Evolutionary conservation across 1,284 basidiomycete genomes (phyloP).

Genomic region (Ganoderma lucidum): DNA sequence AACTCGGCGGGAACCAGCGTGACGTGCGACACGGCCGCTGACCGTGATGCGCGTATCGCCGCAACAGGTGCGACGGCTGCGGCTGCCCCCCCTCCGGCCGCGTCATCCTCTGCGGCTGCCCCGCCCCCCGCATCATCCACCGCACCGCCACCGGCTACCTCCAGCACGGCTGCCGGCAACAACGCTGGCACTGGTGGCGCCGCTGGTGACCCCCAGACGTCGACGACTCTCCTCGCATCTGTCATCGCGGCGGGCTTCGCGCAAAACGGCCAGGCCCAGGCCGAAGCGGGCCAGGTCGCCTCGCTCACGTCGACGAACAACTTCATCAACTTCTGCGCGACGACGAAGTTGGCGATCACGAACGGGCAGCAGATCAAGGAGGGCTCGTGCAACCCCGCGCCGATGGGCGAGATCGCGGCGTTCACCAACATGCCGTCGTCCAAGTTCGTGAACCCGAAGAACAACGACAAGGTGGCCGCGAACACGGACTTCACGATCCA

Average conservation of each 20-base stretch:
- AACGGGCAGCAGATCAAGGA: slow-evolving; percentile 38
- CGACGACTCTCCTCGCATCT: slow-evolving; percentile 36
- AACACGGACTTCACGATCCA: slow-evolving; percentile 57
- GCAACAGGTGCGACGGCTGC: slow-evolving; percentile 46
- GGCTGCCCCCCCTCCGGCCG: slow-evolving; percentile 1
- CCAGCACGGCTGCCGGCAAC: slow-evolving; percentile 30
- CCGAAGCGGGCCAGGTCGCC: slow-evolving; percentile 52
- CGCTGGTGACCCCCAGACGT: slow-evolving; percentile 40
- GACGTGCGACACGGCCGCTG: slow-evolving; percentile 53
- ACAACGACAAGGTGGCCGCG: slow-evolving; percentile 50
- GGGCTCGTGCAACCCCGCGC: slow-evolving; percentile 43
- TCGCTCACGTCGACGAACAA: slow-evolving; percentile 58
- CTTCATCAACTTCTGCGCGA: slow-evolving; percentile 60
- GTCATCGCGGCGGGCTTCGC: slow-evolving; percentile 38
- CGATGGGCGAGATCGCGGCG: slow-evolving; percentile 53
- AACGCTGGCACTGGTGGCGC: slow-evolving; percentile 15
- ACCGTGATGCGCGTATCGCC: slow-evolving; percentile 48
- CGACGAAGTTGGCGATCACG: slow-evolving; percentile 45
- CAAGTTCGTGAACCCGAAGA: slow-evolving; percentile 57
- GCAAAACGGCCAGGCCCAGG: slow-evolving; percentile 50
- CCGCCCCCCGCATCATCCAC: background rate
- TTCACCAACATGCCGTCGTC: slow-evolving; percentile 54
- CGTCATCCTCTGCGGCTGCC: slow-evolving; percentile 6
- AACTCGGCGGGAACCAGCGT: slow-evolving; percentile 53
- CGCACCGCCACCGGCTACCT: slow-evolving; percentile 6